Conservation (phyloP, 805 yeast species). For the Pichia thaimueangensis region DNA sequence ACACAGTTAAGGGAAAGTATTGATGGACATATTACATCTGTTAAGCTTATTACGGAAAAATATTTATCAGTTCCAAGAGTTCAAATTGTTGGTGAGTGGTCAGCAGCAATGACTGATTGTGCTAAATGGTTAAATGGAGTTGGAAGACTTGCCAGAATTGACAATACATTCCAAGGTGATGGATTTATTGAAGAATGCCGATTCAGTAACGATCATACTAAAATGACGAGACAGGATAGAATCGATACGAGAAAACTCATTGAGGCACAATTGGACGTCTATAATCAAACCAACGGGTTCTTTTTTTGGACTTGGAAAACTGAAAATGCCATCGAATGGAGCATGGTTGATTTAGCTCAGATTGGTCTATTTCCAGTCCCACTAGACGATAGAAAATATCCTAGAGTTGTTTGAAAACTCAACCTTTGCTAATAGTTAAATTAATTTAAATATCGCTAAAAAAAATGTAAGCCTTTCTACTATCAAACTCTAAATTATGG, state of each 20-base stretch:
- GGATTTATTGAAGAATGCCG: constrained; percentile 49
- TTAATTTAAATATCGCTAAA: neutral
- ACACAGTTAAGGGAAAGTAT: constrained; percentile 49
- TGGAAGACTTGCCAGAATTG: constrained; percentile 60
- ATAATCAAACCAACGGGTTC: constrained; percentile 46
- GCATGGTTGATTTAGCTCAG: constrained; percentile 43
- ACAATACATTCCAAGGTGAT: constrained; percentile 43
- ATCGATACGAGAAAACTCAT: constrained; percentile 45
- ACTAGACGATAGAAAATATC: constrained; percentile 55
- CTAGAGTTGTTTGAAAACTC: constrained; percentile 44
- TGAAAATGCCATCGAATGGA: constrained; percentile 64
- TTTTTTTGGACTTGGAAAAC: constrained; percentile 70
- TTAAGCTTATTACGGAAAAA: constrained; percentile 43
- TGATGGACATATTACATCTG: constrained; percentile 53
- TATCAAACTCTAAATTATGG: constrained; percentile 35
- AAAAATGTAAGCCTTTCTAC: constrained; percentile 31
- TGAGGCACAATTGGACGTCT: constrained; percentile 56
- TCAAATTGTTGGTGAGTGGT: constrained; percentile 64
- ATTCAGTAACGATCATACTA: constrained; percentile 29
- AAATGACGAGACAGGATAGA: constrained; percentile 40
- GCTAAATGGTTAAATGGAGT: constrained; percentile 66
- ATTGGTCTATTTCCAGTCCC: constrained; percentile 58
- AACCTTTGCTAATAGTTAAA: neutral
- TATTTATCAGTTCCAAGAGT: constrained; percentile 34
- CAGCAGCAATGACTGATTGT: constrained; percentile 67